A percentile compares a stretch with the other conserved stretches of the same genome.
Conservation (phyloP, 139 green algal species). For the Desmodesmus armatus region DNA sequence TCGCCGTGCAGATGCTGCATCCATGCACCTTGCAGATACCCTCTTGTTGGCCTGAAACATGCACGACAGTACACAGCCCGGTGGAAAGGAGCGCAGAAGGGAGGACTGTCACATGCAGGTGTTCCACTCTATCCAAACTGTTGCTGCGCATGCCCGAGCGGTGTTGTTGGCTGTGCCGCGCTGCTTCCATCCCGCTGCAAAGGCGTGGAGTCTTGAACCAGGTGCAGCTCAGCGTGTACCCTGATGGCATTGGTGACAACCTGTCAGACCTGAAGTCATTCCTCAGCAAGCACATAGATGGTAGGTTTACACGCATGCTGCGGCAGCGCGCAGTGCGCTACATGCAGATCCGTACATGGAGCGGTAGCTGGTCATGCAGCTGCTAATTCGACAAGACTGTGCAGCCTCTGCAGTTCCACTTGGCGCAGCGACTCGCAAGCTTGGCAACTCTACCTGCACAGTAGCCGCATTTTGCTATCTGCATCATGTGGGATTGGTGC, state of each 20-base stretch:
- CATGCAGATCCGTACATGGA: not conserved
- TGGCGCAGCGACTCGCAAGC: not conserved
- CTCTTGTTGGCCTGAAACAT: too few relatives aligned
- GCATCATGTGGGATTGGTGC: not conserved
- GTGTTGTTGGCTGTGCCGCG: too few relatives aligned
- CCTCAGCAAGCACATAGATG: conserved; percentile 19
- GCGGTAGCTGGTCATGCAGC: too few relatives aligned
- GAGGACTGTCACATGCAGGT: too few relatives aligned
- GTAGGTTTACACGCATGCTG: not conserved
- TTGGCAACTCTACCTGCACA: not conserved
- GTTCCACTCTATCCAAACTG: too few relatives aligned
- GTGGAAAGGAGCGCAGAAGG: too few relatives aligned
- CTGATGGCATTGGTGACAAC: conserved; percentile 42
- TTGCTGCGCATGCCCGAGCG: too few relatives aligned
- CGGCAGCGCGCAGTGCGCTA: not conserved
- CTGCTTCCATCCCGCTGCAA: too few relatives aligned
- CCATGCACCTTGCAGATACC: too few relatives aligned
- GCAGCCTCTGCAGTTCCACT: not conserved
- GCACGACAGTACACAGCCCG: too few relatives aligned
- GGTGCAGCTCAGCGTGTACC: conserved; percentile 50
- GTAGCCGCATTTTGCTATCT: not conserved
- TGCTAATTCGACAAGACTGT: not conserved
- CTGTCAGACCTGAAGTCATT: conserved; percentile 40
- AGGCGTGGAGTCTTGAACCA: not conserved
- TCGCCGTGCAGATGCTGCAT: too few relatives aligned